Conservation (phyloP, 805 yeast species). For the Wickerhamomyces xylosicus region DNA sequence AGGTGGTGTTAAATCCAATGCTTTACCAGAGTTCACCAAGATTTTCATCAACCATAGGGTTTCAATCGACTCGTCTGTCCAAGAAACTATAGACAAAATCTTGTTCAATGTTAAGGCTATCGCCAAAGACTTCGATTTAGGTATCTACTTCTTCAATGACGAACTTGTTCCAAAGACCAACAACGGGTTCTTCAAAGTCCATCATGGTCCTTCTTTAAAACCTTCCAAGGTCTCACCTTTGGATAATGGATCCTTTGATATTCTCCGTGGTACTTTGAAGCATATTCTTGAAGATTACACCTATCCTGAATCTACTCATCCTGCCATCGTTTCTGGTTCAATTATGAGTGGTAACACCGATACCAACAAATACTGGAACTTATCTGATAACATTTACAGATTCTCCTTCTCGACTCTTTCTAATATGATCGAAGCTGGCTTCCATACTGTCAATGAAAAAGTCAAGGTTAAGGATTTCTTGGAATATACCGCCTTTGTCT, state of each 20-base stretch:
- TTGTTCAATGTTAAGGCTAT: slow-evolving; percentile 23
- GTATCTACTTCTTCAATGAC: slow-evolving; percentile 5
- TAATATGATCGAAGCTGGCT: slow-evolving; percentile 20
- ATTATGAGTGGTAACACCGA: slow-evolving; percentile 67
- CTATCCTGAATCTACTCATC: background rate
- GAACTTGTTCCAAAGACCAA: slow-evolving; percentile 10
- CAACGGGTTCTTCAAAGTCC: slow-evolving; percentile 32
- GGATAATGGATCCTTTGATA: slow-evolving; percentile 36
- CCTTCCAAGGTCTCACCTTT: slow-evolving; percentile 46
- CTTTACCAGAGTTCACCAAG: slow-evolving; percentile 49
- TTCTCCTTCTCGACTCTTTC: slow-evolving; percentile 13
- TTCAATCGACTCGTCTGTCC: slow-evolving; percentile 33
- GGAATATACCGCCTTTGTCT: slow-evolving; percentile 38
- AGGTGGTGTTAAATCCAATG: slow-evolving; percentile 62
- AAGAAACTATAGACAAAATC: slow-evolving; percentile 23
- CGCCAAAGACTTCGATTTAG: slow-evolving; percentile 32
- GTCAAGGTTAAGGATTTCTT: slow-evolving; percentile 41
- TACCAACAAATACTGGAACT: slow-evolving; percentile 52
- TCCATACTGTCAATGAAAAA: slow-evolving; percentile 52
- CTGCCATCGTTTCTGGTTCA: slow-evolving; percentile 37
- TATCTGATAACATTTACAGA: slow-evolving; percentile 52
- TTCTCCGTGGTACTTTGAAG: slow-evolving; percentile 49
- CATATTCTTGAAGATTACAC: slow-evolving; percentile 45
- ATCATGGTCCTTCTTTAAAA: slow-evolving; percentile 22
- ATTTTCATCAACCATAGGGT: slow-evolving; percentile 48